Evolutionary conservation across 345 rosid genomes (phyloP).

Genomic region (Schrenkiella parvula): DNA sequence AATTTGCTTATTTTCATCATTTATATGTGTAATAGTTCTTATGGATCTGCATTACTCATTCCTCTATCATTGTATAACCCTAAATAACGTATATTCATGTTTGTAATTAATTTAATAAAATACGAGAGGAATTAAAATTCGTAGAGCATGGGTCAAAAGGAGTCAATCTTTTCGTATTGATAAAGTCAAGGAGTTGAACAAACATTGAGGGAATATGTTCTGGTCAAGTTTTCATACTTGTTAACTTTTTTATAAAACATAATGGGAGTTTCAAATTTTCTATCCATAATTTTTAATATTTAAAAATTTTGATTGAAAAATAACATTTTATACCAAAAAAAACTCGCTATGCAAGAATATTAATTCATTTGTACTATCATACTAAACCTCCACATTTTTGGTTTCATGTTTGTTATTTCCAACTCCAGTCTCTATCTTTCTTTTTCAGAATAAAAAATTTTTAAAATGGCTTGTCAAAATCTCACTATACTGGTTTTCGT

Average conservation of each 20-base stretch:
- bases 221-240: conserved; percentile 33
- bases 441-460: not conserved
- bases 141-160: conserved; percentile 14
- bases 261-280: too few species aligned
- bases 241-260: too few species aligned
- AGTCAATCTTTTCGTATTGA: conserved; percentile 22
- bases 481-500: not conserved
- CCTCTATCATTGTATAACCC: not conserved
- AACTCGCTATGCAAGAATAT: too few species aligned
- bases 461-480: not conserved
- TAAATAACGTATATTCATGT: not conserved
- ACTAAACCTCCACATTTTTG: too few species aligned
- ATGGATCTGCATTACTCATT: not conserved
- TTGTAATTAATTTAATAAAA: not conserved
- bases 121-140: not conserved
- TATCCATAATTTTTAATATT: too few species aligned
- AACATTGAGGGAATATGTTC: conserved; percentile 13
- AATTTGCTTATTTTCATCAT: not conserved
- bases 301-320: too few species aligned
- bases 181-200: conserved; percentile 25
- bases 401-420: conserved; percentile 29
- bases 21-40: not conserved
- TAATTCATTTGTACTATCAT: too few species aligned
- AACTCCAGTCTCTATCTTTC: not conserved
- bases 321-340: too few species aligned